phyloP scores from a whole-genome alignment of 1,284 basidiomycete genomes.

The Fomes fomentarius region DNA sequence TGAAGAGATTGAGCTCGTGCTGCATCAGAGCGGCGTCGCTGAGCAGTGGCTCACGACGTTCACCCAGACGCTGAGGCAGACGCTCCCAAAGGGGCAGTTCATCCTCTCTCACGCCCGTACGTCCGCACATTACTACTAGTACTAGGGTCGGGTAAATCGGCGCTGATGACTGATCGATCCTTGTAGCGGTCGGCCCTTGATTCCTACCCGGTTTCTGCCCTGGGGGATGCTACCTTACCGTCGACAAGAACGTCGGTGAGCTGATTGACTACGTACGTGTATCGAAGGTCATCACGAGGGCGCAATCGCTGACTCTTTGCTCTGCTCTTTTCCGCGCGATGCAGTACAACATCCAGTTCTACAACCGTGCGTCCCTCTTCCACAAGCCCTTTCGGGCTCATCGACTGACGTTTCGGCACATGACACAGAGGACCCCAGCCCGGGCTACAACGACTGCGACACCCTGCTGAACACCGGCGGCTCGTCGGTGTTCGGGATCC shows the following conservation, averaged over 20 bases:
- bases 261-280: constrained; percentile 11
- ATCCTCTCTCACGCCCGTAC: constrained; percentile 39
- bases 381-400: not conserved
- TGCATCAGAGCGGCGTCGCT: constrained; percentile 38
- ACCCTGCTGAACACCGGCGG: constrained; percentile 47
- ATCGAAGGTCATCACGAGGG: too few species aligned
- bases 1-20: constrained; percentile 51
- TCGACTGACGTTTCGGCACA: not conserved
- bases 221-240: constrained; percentile 20
- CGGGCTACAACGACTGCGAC: constrained; percentile 48
- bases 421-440: not conserved
- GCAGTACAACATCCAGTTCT: constrained; percentile 60
- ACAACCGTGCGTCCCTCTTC: constrained; percentile 49
- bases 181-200: constrained; percentile 8
- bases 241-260: constrained; percentile 18
- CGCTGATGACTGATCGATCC: not conserved
- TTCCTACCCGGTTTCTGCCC: constrained; percentile 18
- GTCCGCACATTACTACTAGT: too few species aligned
- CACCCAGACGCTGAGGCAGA: constrained; percentile 39
- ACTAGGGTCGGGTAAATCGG: not conserved
- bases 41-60: constrained; percentile 47
- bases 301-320: too few species aligned
- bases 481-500: constrained; percentile 59
- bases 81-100: constrained; percentile 38
- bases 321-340: too few species aligned